phyloP scores from a whole-genome alignment of 2,329 filamentous ascomycete genomes.

The Verticillium alfalfae region DNA sequence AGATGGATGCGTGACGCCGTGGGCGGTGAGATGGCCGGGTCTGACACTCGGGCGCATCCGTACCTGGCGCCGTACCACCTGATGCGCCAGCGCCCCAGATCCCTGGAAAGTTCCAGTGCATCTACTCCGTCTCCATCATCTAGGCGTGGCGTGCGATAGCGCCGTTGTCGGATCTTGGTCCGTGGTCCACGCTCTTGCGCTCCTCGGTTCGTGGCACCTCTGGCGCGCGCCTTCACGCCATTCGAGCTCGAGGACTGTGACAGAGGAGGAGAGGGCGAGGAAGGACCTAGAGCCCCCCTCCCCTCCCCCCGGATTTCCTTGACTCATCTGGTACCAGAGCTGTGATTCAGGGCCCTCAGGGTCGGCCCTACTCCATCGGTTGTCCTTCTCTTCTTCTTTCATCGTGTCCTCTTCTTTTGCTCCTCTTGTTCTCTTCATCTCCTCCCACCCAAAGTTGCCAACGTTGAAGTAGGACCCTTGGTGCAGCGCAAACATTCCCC shows the following conservation, averaged over 20 bases:
- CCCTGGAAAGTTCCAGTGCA: background rate
- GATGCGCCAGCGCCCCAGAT: background rate
- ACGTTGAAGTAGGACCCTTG: background rate
- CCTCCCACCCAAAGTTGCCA: background rate
- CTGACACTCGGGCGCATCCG: background rate
- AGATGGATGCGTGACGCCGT: background rate
- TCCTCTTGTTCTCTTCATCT: background rate
- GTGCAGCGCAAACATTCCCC: background rate
- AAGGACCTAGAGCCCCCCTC: constrained; percentile 2
- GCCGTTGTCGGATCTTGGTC: constrained; percentile 1
- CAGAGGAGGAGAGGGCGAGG: background rate
- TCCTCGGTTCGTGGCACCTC: background rate
- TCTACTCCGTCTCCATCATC: background rate
- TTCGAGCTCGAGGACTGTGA: too few relatives aligned
- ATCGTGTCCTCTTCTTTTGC: background rate
- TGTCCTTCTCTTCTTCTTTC: background rate
- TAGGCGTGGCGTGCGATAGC: constrained; percentile 1
- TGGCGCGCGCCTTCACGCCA: too few relatives aligned
- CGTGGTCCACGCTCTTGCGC: background rate
- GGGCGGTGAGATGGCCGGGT: background rate
- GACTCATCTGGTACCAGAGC: constrained; percentile 7
- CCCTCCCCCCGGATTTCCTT: constrained; percentile 9
- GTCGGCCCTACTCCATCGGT: background rate
- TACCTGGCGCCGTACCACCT: background rate
- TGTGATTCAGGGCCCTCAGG: background rate